phyloP scores from a whole-genome alignment of 1,284 basidiomycete genomes.

The Ustilago esculenta region DNA sequence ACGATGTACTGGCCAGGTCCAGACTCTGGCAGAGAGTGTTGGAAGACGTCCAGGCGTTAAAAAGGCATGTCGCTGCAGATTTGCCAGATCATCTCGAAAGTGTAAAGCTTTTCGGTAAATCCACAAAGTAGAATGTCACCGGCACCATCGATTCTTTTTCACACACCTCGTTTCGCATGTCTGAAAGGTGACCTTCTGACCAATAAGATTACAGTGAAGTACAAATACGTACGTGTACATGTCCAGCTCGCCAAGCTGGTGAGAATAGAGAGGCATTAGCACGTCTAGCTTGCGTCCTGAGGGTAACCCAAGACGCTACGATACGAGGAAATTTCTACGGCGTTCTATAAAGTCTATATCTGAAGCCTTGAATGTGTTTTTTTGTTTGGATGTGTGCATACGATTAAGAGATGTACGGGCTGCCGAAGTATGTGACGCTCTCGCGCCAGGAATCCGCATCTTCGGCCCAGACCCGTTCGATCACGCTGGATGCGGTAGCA shows the following conservation, averaged over 20 bases:
- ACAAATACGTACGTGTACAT: too few relatives aligned
- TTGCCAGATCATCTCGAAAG: conserved; percentile 39
- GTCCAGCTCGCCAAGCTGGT: too few relatives aligned
- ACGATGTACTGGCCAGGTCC: conserved; percentile 44
- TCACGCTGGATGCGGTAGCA: conserved; percentile 14
- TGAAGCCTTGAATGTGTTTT: not conserved
- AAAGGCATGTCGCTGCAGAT: conserved; percentile 20
- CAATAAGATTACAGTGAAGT: too few relatives aligned
- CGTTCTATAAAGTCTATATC: not conserved
- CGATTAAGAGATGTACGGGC: conserved; percentile 25
- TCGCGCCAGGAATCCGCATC: conserved; percentile 28
- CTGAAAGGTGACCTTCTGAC: too few relatives aligned
- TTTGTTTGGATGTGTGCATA: not conserved
- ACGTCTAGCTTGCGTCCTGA: not conserved
- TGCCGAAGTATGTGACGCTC: conserved; percentile 43
- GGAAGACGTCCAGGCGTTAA: conserved; percentile 35
- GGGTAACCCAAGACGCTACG: too few relatives aligned
- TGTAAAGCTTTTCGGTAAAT: conserved; percentile 18
- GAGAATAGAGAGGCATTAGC: too few relatives aligned
- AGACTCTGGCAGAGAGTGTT: conserved; percentile 48
- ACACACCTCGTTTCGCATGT: too few relatives aligned
- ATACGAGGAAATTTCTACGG: too few relatives aligned
- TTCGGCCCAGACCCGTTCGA: conserved; percentile 36
- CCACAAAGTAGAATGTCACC: not conserved
- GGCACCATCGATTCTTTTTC: too few relatives aligned